Conservation (phyloP, 768 basidiomycete genomes). For the Pulveroboletus sp. region DNA sequence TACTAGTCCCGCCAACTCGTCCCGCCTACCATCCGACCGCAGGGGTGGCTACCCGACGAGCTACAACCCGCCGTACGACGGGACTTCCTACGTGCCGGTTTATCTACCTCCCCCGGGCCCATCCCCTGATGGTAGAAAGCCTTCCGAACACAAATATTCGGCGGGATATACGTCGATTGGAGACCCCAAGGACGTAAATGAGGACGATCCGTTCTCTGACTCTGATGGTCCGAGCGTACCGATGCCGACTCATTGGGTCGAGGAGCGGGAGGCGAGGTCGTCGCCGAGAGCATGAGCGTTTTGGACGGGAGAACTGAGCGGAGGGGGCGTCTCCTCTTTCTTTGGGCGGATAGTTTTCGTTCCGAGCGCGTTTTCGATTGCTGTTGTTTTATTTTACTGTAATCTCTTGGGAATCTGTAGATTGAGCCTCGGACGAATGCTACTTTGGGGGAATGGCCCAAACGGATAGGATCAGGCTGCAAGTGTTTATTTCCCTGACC, state of each 20-base stretch:
- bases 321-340: no score
- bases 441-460: no score
- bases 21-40: slow-evolving; percentile 40
- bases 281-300: slow-evolving; percentile 7
- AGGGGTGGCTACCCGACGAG: slow-evolving; percentile 41
- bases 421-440: no score
- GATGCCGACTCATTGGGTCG: slow-evolving; percentile 32
- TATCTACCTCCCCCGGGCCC: slow-evolving; percentile 49
- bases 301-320: no score
- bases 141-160: slow-evolving; percentile 44
- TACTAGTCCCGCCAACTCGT: slow-evolving; percentile 45
- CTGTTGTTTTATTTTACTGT: no score
- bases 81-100: slow-evolving; percentile 28
- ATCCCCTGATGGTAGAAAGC: slow-evolving; percentile 44
- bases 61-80: slow-evolving; percentile 57
- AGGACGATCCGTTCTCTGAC: slow-evolving; percentile 55
- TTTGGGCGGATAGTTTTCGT: no score
- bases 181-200: slow-evolving; percentile 31
- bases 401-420: no score
- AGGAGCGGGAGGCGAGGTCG: slow-evolving; percentile 41
- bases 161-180: slow-evolving; percentile 25
- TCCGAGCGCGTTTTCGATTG: no score
- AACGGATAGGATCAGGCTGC: no score
- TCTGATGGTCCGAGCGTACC: slow-evolving; percentile 36
- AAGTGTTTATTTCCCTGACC: no score